A percentile compares a stretch with the other conserved stretches of the same genome.
These are phyloP conservation scores for Tricholoma hemisulphureum DNA, from an alignment of 768 basidiomycete species.

Conservation along the genomic window DNA sequence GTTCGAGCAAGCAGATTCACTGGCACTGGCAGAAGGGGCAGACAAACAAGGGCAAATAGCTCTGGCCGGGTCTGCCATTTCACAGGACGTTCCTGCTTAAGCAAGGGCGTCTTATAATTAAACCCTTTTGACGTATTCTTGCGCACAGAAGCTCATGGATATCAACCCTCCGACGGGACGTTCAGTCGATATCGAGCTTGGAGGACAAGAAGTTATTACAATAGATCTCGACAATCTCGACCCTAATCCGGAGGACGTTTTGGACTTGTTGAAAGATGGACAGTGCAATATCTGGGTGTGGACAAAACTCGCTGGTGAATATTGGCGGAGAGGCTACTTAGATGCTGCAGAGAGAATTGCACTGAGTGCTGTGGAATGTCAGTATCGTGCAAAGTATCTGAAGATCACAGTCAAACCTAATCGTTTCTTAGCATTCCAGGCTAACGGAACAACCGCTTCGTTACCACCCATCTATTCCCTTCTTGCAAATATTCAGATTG, in stretches of 20 bases:
- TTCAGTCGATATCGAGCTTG: slow-evolving; percentile 74
- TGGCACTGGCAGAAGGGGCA: no score
- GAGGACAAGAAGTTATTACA: slow-evolving; percentile 82
- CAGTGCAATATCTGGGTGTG: slow-evolving; percentile 73
- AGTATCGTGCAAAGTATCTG: slow-evolving; percentile 4
- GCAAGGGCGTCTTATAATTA: no score
- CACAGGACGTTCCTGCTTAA: no score
- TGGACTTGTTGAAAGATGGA: slow-evolving; percentile 69
- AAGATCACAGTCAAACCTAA: slow-evolving; percentile 11
- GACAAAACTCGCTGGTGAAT: slow-evolving; percentile 84
- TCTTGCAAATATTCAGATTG: slow-evolving; percentile 82
- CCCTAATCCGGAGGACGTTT: slow-evolving; percentile 70
- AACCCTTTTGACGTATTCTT: not conserved
- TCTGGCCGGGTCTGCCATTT: no score
- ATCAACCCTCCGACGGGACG: slow-evolving; percentile 38
- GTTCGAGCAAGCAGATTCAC: no score
- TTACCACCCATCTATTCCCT: slow-evolving; percentile 77
- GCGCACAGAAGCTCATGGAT: slow-evolving; percentile 28
- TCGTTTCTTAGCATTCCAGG: slow-evolving; percentile 44
- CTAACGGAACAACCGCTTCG: slow-evolving; percentile 46
- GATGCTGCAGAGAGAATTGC: slow-evolving; percentile 79
- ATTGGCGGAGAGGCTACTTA: slow-evolving; percentile 77
- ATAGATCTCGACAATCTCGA: slow-evolving; percentile 88
- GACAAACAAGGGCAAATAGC: not conserved
- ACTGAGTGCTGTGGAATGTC: slow-evolving; percentile 63